Conservation (phyloP, 1,139 yeast genomes). For the Barnettozyma hawaiiensis region DNA sequence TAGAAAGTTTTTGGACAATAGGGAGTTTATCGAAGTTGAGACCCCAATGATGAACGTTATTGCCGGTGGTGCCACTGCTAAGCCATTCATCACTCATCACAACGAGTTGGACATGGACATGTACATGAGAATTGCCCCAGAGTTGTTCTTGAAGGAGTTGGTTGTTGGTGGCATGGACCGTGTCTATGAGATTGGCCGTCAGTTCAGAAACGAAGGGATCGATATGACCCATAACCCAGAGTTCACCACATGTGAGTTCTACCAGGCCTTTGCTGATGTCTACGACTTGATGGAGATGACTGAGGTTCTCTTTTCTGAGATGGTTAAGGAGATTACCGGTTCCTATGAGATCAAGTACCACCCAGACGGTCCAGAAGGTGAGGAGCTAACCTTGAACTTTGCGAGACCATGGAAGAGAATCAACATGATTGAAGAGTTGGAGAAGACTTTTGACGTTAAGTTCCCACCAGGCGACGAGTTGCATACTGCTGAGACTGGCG, state of each 20-base stretch:
- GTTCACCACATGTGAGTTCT: slow-evolving; percentile 96
- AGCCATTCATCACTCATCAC: slow-evolving; percentile 95
- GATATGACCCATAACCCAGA: slow-evolving; percentile 98
- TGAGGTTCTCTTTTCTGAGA: slow-evolving; percentile 87
- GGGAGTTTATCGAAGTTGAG: slow-evolving; percentile 92
- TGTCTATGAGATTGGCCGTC: slow-evolving; percentile 98
- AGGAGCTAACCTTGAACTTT: slow-evolving; percentile 78
- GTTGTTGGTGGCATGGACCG: slow-evolving; percentile 98
- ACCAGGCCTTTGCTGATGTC: slow-evolving; percentile 92
- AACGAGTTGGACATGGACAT: slow-evolving; percentile 93
- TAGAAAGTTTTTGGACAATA: slow-evolving; percentile 77
- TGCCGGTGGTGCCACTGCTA: slow-evolving; percentile 99
- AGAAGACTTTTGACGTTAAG: slow-evolving; percentile 75
- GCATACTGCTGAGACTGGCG: slow-evolving; percentile 91
- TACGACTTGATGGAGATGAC: slow-evolving; percentile 96
- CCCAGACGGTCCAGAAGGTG: slow-evolving; percentile 73
- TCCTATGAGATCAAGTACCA: slow-evolving; percentile 80
- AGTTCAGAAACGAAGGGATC: slow-evolving; percentile 97
- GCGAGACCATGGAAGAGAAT: slow-evolving; percentile 98
- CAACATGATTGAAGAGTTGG: slow-evolving; percentile 94
- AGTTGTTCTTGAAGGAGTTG: slow-evolving; percentile 89
- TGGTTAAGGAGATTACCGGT: slow-evolving; percentile 95
- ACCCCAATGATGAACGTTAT: slow-evolving; percentile 98
- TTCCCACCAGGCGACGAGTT: slow-evolving; percentile 96
- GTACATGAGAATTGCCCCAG: slow-evolving; percentile 99